Evolutionary conservation across 495 filamentous ascomycete species (phyloP).

Genomic region (Opeltia flavorubescens): DNA sequence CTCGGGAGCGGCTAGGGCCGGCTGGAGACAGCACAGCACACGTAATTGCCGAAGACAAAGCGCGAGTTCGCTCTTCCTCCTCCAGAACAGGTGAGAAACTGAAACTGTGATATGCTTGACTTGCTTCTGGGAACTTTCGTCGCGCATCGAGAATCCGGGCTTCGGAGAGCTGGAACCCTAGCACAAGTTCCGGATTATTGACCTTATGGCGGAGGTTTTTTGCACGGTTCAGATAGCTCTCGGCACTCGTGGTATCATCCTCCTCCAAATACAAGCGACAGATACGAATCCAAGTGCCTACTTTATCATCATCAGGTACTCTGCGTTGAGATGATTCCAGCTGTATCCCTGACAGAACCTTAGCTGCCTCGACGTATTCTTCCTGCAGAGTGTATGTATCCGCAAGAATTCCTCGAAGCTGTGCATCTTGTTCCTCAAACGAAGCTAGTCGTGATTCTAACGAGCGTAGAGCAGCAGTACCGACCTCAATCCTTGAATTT

Average conservation of each 20-base stretch:
- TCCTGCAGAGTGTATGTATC: constrained; percentile 70
- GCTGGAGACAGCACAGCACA: constrained; percentile 92
- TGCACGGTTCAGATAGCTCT: constrained; percentile 78
- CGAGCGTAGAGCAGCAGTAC: constrained; percentile 49
- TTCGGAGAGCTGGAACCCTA: constrained; percentile 81
- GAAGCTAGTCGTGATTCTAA: constrained; percentile 54
- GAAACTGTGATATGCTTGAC: constrained; percentile 73
- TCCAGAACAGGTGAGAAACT: constrained; percentile 60
- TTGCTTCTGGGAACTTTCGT: constrained; percentile 80
- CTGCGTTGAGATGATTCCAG: constrained; percentile 77
- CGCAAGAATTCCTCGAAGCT: constrained; percentile 67
- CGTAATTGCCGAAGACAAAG: constrained; percentile 75
- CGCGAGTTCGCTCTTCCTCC: constrained; percentile 72
- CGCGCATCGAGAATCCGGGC: constrained; percentile 87
- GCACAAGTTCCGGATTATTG: constrained; percentile 50
- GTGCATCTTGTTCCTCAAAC: constrained; percentile 72
- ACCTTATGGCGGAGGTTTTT: constrained; percentile 81
- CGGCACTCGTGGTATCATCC: constrained; percentile 76
- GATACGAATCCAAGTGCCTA: constrained; percentile 79
- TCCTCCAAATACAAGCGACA: constrained; percentile 89
- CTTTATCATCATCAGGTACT: constrained; percentile 64
- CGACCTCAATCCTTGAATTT: constrained; percentile 54
- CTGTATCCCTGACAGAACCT: constrained; percentile 66
- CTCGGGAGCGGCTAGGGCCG: constrained; percentile 67
- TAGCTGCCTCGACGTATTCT: constrained; percentile 65